Conservation (phyloP, 495 filamentous ascomycete genomes). For the Neurospora sp. region DNA sequence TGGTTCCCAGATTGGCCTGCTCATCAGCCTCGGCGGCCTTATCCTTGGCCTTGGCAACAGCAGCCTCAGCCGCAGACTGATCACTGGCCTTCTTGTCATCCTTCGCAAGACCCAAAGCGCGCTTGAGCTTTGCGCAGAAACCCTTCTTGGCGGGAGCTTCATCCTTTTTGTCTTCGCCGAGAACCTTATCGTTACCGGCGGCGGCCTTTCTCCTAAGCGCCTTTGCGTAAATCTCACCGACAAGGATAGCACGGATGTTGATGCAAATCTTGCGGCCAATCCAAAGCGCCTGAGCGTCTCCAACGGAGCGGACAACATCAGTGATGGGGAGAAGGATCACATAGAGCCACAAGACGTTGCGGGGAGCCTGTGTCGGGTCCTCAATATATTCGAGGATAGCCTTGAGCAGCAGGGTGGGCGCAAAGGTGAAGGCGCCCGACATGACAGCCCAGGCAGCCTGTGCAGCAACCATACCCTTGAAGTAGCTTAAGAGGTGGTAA, state of each 20-base stretch:
- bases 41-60: constrained; percentile 22
- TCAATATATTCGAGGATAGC: constrained; percentile 91
- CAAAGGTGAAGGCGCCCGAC: constrained; percentile 73
- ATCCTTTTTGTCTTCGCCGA: constrained; percentile 42
- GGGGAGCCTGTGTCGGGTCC: constrained; percentile 62
- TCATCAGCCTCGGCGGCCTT: constrained; percentile 42
- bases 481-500: constrained; percentile 75
- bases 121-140: constrained; percentile 36
- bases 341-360: constrained; percentile 92
- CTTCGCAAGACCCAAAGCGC: constrained; percentile 52
- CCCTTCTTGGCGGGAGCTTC: constrained; percentile 34
- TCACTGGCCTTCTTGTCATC: constrained; percentile 25
- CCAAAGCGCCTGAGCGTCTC: constrained; percentile 82
- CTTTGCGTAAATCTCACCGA: constrained; percentile 97
- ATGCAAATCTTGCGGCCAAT: constrained; percentile 92
- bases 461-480: constrained; percentile 61
- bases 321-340: constrained; percentile 82
- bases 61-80: constrained; percentile 13
- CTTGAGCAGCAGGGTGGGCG: constrained; percentile 81
- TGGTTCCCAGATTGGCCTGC: constrained; percentile 85
- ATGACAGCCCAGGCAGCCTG: constrained; percentile 75
- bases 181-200: constrained; percentile 56
- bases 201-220: constrained; percentile 86
- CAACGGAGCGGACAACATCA: constrained; percentile 64
- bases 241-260: constrained; percentile 82